Conservation (phyloP, 345 rosid species). For the Linum trigynum region DNA sequence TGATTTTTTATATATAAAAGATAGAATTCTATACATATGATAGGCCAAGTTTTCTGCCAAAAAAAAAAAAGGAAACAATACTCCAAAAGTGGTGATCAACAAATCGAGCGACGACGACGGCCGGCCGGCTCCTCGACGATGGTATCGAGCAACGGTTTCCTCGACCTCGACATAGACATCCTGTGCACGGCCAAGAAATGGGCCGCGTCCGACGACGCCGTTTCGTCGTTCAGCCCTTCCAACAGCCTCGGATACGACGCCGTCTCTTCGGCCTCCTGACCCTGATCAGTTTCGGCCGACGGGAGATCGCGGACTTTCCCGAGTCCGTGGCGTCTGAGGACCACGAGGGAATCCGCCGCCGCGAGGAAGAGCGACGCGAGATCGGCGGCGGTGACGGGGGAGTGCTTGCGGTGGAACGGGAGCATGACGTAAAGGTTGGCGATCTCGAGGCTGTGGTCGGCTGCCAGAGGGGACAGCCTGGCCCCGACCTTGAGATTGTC, state of each 20-base stretch:
- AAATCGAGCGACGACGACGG: background rate
- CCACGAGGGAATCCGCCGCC: slow-evolving; percentile 5
- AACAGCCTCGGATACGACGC: background rate
- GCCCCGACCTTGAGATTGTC: slow-evolving; percentile 26
- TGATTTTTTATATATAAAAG: no score
- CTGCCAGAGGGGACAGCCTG: slow-evolving; percentile 15
- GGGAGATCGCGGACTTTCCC: background rate
- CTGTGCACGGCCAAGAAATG: background rate
- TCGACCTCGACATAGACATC: background rate
- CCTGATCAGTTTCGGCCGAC: background rate
- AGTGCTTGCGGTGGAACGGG: slow-evolving; percentile 15
- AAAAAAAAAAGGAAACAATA: no score
- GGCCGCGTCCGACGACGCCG: background rate
- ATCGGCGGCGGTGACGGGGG: slow-evolving; percentile 10
- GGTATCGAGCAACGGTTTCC: background rate
- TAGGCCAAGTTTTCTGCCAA: no score
- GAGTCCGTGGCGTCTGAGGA: background rate
- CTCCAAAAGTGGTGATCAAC: background rate
- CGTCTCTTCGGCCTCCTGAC: background rate
- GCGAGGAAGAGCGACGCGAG: slow-evolving; percentile 11
- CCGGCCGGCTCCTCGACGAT: background rate
- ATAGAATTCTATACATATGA: no score
- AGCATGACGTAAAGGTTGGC: slow-evolving; percentile 13
- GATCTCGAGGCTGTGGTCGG: slow-evolving; percentile 12
- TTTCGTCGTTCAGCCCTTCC: background rate